phyloP scores from a whole-genome alignment of 2,329 filamentous ascomycete genomes.

The Trichoderma sp. region DNA sequence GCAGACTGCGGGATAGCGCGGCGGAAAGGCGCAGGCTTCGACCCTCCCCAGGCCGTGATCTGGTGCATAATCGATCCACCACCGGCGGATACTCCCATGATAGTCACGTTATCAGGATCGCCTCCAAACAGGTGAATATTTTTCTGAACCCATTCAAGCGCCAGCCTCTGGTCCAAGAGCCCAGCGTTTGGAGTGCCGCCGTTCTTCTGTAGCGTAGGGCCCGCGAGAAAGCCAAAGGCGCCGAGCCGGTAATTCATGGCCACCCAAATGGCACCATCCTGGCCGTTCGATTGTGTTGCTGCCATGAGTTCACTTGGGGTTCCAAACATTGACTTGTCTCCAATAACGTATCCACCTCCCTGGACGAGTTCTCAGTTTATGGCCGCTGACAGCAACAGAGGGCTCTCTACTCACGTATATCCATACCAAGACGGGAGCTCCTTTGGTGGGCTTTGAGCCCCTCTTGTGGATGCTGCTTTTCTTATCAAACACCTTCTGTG shows the following conservation, averaged over 20 bases:
- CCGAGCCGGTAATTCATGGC: slow-evolving; percentile 25
- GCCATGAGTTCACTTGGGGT: slow-evolving; percentile 9
- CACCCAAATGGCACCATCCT: slow-evolving; percentile 19
- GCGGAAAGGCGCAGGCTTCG: slow-evolving; percentile 25
- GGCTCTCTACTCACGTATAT: slow-evolving; percentile 12
- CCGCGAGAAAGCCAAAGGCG: slow-evolving; percentile 26
- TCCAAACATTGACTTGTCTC: slow-evolving; percentile 22
- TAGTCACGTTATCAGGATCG: slow-evolving; percentile 57
- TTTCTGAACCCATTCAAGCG: slow-evolving; percentile 30
- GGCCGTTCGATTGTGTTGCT: slow-evolving; percentile 9
- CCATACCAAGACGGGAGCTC: slow-evolving; percentile 24
- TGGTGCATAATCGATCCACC: slow-evolving; percentile 30
- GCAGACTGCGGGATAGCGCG: slow-evolving; percentile 28
- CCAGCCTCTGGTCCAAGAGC: slow-evolving; percentile 49
- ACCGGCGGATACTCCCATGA: slow-evolving; percentile 51
- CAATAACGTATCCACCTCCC: slow-evolving; percentile 24
- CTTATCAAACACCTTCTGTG: slow-evolving; percentile 10
- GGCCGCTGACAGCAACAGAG: not conserved
- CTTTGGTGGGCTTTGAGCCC: not conserved
- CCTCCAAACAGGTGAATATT: slow-evolving; percentile 32
- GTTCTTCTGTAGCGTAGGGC: slow-evolving; percentile 19
- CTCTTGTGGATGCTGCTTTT: not conserved
- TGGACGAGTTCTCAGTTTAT: not conserved
- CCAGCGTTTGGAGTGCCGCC: slow-evolving; percentile 15
- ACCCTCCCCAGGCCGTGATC: slow-evolving; percentile 29